Conservation (phyloP, 2,329 filamentous ascomycete species). For the Beauveria sp. region DNA sequence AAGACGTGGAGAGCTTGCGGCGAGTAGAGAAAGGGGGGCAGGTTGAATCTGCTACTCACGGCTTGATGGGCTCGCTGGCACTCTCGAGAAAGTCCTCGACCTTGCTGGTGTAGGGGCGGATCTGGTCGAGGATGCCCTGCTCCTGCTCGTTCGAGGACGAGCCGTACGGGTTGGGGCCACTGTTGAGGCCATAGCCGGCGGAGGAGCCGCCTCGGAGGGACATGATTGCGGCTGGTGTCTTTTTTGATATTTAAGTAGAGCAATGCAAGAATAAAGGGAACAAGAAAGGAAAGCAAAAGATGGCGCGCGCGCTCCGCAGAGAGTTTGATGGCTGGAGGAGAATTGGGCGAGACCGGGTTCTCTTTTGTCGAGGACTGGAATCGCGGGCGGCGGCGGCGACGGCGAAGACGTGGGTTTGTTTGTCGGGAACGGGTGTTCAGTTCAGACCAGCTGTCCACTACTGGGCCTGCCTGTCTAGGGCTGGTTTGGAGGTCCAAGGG, state of each 20-base stretch:
- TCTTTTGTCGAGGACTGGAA: neutral
- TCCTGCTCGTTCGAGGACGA: slow-evolving; percentile 52
- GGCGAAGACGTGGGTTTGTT: neutral
- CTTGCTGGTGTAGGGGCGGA: slow-evolving; percentile 94
- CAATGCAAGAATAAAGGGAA: slow-evolving; percentile 2
- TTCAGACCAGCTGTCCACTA: slow-evolving; percentile 13
- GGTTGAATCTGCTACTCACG: slow-evolving; percentile 44
- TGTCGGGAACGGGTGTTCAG: neutral
- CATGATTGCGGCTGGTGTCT: slow-evolving; percentile 19
- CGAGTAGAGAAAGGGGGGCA: neutral
- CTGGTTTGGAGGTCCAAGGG: neutral
- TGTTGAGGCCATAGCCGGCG: slow-evolving; percentile 70
- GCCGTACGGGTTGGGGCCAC: slow-evolving; percentile 61
- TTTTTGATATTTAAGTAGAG: neutral
- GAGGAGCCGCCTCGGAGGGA: slow-evolving; percentile 59
- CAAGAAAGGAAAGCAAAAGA: neutral
- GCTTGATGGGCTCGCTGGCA: slow-evolving; percentile 84
- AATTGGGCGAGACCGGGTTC: neutral
- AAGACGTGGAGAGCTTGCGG: too few species aligned
- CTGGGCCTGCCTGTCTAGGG: neutral
- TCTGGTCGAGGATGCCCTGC: slow-evolving; percentile 62
- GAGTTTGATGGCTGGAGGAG: neutral
- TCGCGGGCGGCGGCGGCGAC: neutral
- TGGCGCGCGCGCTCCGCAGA: neutral
- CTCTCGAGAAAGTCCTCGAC: slow-evolving; percentile 91